Base-by-base conservation (phyloP, 1,139 yeast species). In the Eremothecium coryli region DNA sequence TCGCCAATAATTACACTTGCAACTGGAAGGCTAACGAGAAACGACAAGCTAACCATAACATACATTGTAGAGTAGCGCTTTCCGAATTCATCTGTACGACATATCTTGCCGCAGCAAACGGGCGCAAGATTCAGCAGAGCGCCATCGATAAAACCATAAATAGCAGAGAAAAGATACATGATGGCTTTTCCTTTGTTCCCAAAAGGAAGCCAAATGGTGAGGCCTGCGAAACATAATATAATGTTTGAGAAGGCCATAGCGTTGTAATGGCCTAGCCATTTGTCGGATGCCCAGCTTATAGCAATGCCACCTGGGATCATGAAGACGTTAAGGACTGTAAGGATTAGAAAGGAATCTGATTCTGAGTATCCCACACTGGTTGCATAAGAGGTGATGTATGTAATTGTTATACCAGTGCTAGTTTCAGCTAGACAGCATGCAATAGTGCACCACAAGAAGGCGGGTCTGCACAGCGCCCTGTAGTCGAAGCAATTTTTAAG, bases 11-110 rank as follows among this genome's bases (percentile, higher is more conserved):
- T 63, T 4, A 71, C 73, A 29, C 77, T 76, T 2, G 73, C 69
- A 27, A 72, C 60, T 18, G 78, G 78, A 40, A 70, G 59, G 1
- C 73, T 67, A 0, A 68, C 64, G 30, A 78, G 58, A 5, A 73
- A 70, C 24, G 73, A 73, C 47, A 77, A 71, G 7, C 82, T 70
- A 29, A 76, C 75, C 26, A 75, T 62, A 46, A 75, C 74, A 52
- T 79, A 78, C 56, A 78, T 67, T 0, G 82, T 76, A 0, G 86
- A 82, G 49, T 74, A 79, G 18, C 81, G 66, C 47, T 70, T 74
- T 18, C 88, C 88, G 46, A 77, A 78, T 37, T 68, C 70, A 27
- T 73, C 73, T 2, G 79, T 73, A 32, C 68, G 68, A 28, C 84
- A 74, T 14, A 80, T 73, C 52, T 78, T 85, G 1, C 76, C 71